Evolutionary conservation across 805 yeast species (phyloP).

Genomic region (Teunomyces pallodes): DNA sequence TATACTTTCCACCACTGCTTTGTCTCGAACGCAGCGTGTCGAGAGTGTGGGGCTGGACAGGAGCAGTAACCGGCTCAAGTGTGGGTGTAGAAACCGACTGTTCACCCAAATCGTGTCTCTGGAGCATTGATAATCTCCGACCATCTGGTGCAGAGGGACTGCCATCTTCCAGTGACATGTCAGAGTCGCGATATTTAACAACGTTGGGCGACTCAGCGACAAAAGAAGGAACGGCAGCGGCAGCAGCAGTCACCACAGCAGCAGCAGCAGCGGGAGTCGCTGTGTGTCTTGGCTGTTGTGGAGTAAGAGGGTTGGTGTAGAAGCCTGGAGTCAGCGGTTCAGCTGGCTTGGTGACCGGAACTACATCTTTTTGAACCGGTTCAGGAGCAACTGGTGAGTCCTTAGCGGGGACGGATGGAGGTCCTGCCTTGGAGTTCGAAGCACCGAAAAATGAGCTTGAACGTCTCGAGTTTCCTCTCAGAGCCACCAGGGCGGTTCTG

Average conservation of each 20-base stretch:
- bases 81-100: neutral
- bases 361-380: neutral
- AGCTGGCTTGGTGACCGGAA: neutral
- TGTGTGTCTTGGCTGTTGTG: neutral
- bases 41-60: neutral
- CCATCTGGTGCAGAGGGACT: slow-evolving; percentile 14
- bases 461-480: slow-evolving; percentile 10
- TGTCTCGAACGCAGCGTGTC: slow-evolving; percentile 15
- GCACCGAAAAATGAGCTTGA: neutral
- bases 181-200: slow-evolving; percentile 26
- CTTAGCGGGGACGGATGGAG: neutral
- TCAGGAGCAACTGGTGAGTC: neutral
- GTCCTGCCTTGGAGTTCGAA: neutral
- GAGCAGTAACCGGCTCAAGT: neutral
- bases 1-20: slow-evolving; percentile 21
- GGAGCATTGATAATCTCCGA: slow-evolving; percentile 30
- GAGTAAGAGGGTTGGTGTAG: slow-evolving; percentile 2
- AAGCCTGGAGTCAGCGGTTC: neutral
- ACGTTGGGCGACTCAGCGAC: slow-evolving; percentile 33
- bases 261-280: neutral
- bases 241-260: slow-evolving; percentile 11
- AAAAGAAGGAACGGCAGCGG: slow-evolving; percentile 10
- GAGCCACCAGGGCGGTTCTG: slow-evolving; percentile 11
- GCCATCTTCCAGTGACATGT: slow-evolving; percentile 32
- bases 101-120: slow-evolving; percentile 29